phyloP scores from a whole-genome alignment of 192 early-diverging fungal genomes.

The Coemansia sp. region DNA sequence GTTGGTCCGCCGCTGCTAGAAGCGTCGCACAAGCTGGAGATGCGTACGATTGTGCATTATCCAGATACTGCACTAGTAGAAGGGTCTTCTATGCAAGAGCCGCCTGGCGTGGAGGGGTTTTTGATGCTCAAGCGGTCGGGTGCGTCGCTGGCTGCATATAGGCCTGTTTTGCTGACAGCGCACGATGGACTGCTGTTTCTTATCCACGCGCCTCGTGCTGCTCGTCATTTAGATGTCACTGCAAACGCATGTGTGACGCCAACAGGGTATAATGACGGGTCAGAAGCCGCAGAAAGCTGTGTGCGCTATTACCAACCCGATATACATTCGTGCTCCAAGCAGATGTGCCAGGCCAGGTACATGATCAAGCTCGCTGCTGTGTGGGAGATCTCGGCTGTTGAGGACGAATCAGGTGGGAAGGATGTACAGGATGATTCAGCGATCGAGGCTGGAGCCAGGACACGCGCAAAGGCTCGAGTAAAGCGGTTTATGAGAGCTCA shows the following conservation, averaged over 20 bases:
- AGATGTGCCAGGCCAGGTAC: constrained; percentile 46
- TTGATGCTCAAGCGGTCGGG: constrained; percentile 25
- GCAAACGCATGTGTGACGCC: too few relatives aligned
- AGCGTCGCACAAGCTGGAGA: constrained; percentile 43
- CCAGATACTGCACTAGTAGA: constrained; percentile 28
- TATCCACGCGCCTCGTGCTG: constrained; percentile 38
- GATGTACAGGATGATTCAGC: background rate
- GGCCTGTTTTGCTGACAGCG: constrained; percentile 34
- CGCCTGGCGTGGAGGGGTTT: constrained; percentile 43
- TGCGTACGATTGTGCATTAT: constrained; percentile 43
- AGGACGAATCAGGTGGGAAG: background rate
- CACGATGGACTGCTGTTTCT: constrained; percentile 44
- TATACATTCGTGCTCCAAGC: constrained; percentile 26
- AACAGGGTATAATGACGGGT: too few relatives aligned
- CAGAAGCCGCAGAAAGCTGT: background rate
- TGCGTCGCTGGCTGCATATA: constrained; percentile 21
- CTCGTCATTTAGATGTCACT: constrained; percentile 27
- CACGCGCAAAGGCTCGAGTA: background rate
- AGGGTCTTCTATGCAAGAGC: constrained; percentile 17
- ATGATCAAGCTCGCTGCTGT: constrained; percentile 46
- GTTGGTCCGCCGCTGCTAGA: constrained; percentile 36
- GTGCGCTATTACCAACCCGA: constrained; percentile 36
- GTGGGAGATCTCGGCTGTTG: constrained; percentile 31
- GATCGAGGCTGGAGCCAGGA: background rate
- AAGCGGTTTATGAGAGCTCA: background rate